Evolutionary conservation across 768 basidiomycete species (phyloP), one percentile per base, ranked within the genome.

Genomic region (Lentinula sp.): DNA sequence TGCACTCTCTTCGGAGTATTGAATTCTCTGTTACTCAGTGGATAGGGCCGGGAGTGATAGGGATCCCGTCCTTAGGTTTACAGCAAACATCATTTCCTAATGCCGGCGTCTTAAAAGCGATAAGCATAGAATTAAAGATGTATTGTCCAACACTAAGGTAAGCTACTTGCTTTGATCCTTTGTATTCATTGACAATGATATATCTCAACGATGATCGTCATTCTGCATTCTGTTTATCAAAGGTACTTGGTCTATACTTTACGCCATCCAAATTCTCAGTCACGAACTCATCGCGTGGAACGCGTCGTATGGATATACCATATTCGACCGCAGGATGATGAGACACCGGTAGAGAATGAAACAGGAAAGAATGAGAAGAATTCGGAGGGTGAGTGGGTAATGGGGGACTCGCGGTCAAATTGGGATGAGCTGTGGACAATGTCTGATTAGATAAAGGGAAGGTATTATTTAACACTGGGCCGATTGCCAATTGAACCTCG

Each of bases 41-140:
- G 55, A 9, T 40, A 28, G 37, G 37, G 8, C 37, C 37, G 8
- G 21, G 39, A 39, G 15, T 28, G 3, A 42, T 56, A 7, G 18
- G 23, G 11, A 37, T 28, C 43, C 40, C 55, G 5, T 8, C 11
- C 13, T 32, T 56, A 3, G 55, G 55, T 13, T 15, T 43, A 43
- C 40, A 23, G 16, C 55, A 43, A 15, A 7, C 37, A 5, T 21
- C 40, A 21, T 56, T 56, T n/a, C 55, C 55, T 32, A 23, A 18
- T n/a, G 40, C 40, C 7, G 28, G 10, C 23, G 28, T 39, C 16
- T 56, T 56, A 21, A 56, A 56, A 43, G 55, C 55, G 40, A 56
- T 56, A 37, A 56, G 55, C 13, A 56, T 56, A 9, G 55, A 56
- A 56, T 23, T 56, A 6, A 56, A 56, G n/a, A 56, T 56, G 40